Percentiles rank a stretch among this genome's conserved stretches.
Conservation (phyloP, 1,284 basidiomycete species). For the Rhodotorula sp. region DNA sequence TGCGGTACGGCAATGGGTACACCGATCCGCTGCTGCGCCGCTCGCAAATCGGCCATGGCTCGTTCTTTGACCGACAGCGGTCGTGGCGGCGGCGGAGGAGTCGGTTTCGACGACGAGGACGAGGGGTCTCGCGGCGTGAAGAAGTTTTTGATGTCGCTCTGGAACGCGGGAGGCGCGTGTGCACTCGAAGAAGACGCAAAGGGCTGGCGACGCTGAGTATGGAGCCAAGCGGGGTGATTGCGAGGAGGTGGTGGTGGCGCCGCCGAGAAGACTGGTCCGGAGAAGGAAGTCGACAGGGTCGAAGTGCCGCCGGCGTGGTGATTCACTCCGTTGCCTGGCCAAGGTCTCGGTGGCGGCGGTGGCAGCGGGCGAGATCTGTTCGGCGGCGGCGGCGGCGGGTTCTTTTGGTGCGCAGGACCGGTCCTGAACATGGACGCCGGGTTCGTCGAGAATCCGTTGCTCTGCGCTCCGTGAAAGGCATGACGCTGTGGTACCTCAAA, state of each 20-base stretch:
- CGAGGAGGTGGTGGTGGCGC: neutral
- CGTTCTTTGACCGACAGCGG: constrained; percentile 20
- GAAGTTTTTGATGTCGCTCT: neutral
- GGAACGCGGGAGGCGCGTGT: neutral
- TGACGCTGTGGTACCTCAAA: neutral
- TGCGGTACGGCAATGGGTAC: constrained; percentile 34
- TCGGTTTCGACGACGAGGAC: neutral
- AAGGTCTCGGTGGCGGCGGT: neutral
- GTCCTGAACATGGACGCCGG: neutral
- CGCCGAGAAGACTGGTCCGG: too few species aligned
- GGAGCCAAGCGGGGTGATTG: too few species aligned
- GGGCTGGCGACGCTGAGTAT: too few species aligned
- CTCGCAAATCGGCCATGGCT: neutral
- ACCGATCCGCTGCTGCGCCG: constrained; percentile 15
- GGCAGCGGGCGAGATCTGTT: neutral
- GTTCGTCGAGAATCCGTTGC: neutral
- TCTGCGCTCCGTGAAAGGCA: neutral
- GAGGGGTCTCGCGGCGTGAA: neutral
- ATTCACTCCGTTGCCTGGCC: too few species aligned
- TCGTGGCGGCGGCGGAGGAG: neutral
- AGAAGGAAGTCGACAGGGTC: neutral
- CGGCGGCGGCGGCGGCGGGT: neutral
- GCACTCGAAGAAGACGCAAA: neutral
- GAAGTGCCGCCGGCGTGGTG: neutral
- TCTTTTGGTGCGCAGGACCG: neutral